phyloP scores from a whole-genome alignment of 208 protist species.

The Balamuthia mandrillaris region DNA sequence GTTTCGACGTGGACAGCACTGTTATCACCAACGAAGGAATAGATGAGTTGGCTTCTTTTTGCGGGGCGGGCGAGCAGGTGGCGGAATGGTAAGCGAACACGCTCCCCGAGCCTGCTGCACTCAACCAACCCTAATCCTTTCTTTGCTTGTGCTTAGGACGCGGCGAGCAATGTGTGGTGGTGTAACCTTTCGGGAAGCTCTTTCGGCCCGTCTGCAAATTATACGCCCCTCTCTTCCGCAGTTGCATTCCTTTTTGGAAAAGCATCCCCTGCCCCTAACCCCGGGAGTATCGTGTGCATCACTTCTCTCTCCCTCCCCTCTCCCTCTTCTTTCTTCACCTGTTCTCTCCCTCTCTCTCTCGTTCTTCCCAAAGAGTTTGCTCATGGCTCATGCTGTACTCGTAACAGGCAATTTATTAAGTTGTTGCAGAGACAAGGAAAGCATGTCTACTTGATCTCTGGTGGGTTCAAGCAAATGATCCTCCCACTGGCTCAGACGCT shows the following conservation, averaged over 20 bases:
- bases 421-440: not conserved
- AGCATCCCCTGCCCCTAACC: not conserved
- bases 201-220: not conserved
- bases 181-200: not conserved
- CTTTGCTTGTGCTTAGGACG: not conserved
- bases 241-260: not conserved
- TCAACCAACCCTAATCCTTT: not conserved
- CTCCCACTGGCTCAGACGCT: not conserved
- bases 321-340: not conserved
- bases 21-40: not conserved
- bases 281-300: not conserved
- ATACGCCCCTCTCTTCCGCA: not conserved
- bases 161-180: not conserved
- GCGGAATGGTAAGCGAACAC: not conserved
- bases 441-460: not conserved
- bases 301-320: not conserved
- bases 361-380: too few species aligned
- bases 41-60: not conserved
- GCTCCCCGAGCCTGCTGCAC: not conserved
- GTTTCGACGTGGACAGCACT: constrained; percentile 18
- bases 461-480: not conserved
- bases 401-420: not conserved
- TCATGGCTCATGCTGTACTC: too few species aligned
- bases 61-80: not conserved
- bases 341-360: too few species aligned